These are phyloP conservation scores for Raffaelea albimanens DNA, from an alignment of 2,329 filamentous ascomycete species.

Conservation along the genomic window DNA sequence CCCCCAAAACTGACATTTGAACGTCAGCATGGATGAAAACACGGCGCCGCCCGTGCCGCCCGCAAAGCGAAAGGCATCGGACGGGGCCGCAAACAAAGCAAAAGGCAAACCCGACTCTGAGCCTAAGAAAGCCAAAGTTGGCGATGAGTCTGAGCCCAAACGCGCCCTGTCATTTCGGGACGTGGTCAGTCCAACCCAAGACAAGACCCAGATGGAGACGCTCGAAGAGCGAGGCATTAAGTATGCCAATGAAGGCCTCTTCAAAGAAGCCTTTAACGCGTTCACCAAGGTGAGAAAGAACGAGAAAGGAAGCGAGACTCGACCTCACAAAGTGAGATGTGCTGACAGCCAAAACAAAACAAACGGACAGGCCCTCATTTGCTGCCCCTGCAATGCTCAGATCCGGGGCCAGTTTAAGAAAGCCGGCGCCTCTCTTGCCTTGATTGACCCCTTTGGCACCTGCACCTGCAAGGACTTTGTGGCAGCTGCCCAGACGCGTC, in stretches of 20 bases:
- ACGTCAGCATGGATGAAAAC: too few species aligned
- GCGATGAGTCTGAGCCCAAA: too few species aligned
- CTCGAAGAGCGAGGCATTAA: neutral
- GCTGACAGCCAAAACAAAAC: neutral
- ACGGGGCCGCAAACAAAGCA: too few species aligned
- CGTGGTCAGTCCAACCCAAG: too few species aligned
- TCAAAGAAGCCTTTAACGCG: neutral
- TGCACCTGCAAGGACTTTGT: slow-evolving; percentile 14
- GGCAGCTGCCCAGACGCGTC: slow-evolving; percentile 7
- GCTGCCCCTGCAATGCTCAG: neutral
- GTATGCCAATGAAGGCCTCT: neutral
- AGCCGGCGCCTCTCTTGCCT: slow-evolving; percentile 3
- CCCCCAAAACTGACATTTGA: too few species aligned
- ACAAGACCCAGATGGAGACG: neutral
- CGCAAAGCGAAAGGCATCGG: too few species aligned
- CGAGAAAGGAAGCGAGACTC: too few species aligned
- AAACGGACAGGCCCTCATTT: slow-evolving; percentile 8
- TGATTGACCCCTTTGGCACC: slow-evolving; percentile 7
- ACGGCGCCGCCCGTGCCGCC: too few species aligned
- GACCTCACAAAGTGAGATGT: too few species aligned
- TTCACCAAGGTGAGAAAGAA: neutral
- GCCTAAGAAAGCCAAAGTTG: too few species aligned
- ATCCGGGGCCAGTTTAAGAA: neutral
- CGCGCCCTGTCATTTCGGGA: too few species aligned
- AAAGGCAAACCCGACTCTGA: too few species aligned